These are phyloP conservation scores for Ascosphaera apis DNA, from an alignment of 2,329 filamentous ascomycete species.

Conservation along the genomic window DNA sequence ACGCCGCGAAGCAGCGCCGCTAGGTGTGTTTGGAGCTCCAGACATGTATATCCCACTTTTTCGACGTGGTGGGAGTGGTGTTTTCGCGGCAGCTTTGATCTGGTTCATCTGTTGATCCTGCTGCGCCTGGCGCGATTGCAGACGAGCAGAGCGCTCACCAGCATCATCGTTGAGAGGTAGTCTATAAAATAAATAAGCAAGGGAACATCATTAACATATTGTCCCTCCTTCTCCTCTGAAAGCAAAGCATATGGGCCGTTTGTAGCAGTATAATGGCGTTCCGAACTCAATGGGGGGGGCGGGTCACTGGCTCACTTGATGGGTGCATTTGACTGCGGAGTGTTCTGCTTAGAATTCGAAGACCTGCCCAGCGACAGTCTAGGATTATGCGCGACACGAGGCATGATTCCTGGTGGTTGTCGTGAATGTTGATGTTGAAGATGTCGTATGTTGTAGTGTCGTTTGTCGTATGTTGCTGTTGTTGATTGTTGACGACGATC, in stretches of 20 bases:
- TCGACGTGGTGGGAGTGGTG: constrained; percentile 17
- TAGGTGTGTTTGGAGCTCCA: constrained; percentile 28
- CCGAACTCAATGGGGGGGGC: too few species aligned
- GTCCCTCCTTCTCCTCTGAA: neutral
- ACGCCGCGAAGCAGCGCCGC: constrained; percentile 13
- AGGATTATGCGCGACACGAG: constrained; percentile 29
- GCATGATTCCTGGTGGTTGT: constrained; percentile 20
- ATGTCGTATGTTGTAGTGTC: too few species aligned
- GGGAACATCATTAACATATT: neutral
- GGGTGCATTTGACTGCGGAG: neutral
- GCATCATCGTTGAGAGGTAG: constrained; percentile 94
- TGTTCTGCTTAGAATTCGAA: neutral
- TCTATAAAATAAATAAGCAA: constrained; percentile 22
- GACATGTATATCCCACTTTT: constrained; percentile 13
- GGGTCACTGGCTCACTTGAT: neutral
- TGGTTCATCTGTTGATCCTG: constrained; percentile 85
- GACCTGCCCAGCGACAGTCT: constrained; percentile 18
- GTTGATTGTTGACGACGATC: neutral
- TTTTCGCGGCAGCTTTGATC: constrained; percentile 49
- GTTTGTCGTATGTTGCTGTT: neutral
- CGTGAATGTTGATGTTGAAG: neutral
- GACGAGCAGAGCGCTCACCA: constrained; percentile 68
- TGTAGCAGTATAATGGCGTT: too few species aligned
- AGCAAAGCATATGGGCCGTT: too few species aligned
- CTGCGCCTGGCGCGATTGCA: constrained; percentile 67